Evolutionary conservation across 768 basidiomycete genomes (phyloP).

Genomic region (Austroboletus eburneus): DNA sequence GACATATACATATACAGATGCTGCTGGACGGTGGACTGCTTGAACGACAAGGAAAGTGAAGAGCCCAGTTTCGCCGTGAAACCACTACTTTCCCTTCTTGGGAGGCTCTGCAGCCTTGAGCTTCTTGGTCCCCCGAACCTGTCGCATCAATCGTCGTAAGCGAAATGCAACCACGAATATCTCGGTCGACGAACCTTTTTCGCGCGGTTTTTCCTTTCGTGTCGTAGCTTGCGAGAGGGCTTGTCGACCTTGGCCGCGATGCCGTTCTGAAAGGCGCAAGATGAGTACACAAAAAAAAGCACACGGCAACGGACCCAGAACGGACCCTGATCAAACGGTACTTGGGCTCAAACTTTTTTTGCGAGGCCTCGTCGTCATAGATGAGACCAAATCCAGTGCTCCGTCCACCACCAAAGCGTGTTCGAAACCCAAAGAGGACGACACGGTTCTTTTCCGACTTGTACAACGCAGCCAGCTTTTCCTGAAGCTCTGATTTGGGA

Average conservation of each 20-base stretch:
- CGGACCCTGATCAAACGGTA: conserved; percentile 91
- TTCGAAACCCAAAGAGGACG: conserved; percentile 91
- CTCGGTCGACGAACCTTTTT: conserved; percentile 75
- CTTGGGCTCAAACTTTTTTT: conserved; percentile 97
- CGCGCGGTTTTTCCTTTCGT: conserved; percentile 98
- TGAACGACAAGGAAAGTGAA: conserved; percentile 13
- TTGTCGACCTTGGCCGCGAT: conserved; percentile 76
- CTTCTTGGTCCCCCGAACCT: conserved; percentile 97
- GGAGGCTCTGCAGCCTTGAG: conserved; percentile 85
- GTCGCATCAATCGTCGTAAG: conserved; percentile 18
- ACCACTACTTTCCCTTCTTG: conserved; percentile 86
- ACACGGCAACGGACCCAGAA: conserved; percentile 37
- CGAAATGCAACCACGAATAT: not conserved
- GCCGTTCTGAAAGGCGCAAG: conserved; percentile 49
- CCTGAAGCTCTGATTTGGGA: conserved; percentile 84
- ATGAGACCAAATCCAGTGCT: conserved; percentile 97
- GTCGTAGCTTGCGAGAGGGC: conserved; percentile 94
- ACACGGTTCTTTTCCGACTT: conserved; percentile 90
- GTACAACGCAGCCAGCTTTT: conserved; percentile 90
- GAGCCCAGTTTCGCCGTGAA: conserved; percentile 19
- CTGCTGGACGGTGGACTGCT: conserved; percentile 29
- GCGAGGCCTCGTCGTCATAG: conserved; percentile 92
- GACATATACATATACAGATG: conserved; percentile 41
- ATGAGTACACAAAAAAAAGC: conserved; percentile 2
- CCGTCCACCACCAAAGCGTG: conserved; percentile 96